These are phyloP conservation scores for Podosphaera aphanis DNA, from an alignment of 2,329 filamentous ascomycete genomes.

Conservation along the genomic window DNA sequence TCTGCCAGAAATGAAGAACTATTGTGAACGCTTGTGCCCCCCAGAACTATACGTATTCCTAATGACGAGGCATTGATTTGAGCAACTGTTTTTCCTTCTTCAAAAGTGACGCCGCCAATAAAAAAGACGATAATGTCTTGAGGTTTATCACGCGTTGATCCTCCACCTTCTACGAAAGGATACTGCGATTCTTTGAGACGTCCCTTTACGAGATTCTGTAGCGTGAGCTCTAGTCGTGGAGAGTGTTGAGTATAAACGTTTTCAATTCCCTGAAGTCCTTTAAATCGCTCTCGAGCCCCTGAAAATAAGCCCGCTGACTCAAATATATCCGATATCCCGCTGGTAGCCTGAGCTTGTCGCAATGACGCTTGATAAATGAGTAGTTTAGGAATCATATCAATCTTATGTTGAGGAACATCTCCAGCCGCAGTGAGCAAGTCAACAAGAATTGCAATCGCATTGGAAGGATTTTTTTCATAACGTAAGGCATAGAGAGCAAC, in stretches of 20 bases:
- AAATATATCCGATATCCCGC: constrained; percentile 76
- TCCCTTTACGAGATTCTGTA: constrained; percentile 87
- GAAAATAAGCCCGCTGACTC: constrained; percentile 81
- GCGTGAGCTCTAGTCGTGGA: constrained; percentile 60
- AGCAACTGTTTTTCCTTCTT: constrained; percentile 92
- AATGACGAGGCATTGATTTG: constrained; percentile 79
- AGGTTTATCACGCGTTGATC: constrained; percentile 75
- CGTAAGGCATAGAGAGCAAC: constrained; percentile 88
- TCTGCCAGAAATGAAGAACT: constrained; percentile 73
- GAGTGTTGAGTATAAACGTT: constrained; percentile 98
- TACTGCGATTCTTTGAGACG: constrained; percentile 68
- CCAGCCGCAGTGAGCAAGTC: constrained; percentile 71
- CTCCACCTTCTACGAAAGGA: constrained; percentile 76
- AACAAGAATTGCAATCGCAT: constrained; percentile 59
- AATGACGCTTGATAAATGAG: constrained; percentile 71
- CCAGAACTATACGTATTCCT: constrained; percentile 70
- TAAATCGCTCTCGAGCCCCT: constrained; percentile 67
- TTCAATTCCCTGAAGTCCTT: constrained; percentile 88
- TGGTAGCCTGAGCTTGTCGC: constrained; percentile 43
- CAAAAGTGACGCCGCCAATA: constrained; percentile 78
- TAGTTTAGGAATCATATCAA: constrained; percentile 61
- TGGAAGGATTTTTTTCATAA: constrained; percentile 70
- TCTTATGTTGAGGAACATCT: constrained; percentile 50
- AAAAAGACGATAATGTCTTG: constrained; percentile 94
- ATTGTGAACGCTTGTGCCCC: constrained; percentile 74